Base-by-base conservation (phyloP, 148 eudicot genomes). In the Polygonum aviculare region DNA sequence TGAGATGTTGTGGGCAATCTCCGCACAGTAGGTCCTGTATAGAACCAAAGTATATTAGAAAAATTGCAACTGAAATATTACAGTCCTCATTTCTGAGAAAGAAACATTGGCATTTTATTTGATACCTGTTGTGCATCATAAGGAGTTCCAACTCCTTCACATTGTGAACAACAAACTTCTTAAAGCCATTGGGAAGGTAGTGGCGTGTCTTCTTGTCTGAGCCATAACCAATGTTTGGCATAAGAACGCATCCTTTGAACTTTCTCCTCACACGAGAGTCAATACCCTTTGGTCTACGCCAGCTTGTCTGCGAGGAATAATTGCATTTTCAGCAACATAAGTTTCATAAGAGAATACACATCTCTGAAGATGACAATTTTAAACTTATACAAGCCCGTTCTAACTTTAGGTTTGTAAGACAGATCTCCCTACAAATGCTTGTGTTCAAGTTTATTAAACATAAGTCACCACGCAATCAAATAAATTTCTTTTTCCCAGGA, bases 61-160 rank as follows among this genome's bases (percentile, higher is more conserved):
- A 51, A 2, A 12, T 50, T 50, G 55, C 16, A 50, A 15, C 16
- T 51, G 16, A 16, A 51, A 5, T n/a, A 51, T 15, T 44, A 44
- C 47, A 44, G 47, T 44, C 8, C 47, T 6, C 7, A 6, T 44
- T 44, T 44, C 10, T 44, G 9, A 44, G 47, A 7, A 8, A 7
- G 1, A 44, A 44, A 26, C 31, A 26, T 26, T 6, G 47, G 47
- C 47, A n/a, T 51, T 51, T 51, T 51, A n/a, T 44, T 44, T 44
- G 47, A 71, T 21, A 40, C 87, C 88, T 83, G 84, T 87, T 87
- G 81, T 85, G 88, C 90, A 87, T 87, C 90, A 87, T 85, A 70
- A 87, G 69, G 47, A 87, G 36, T 71, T 85, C 85, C 35, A 87
- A 83, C 67, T 87, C 88, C 33, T 76, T 51, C 33, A 67, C 84